These are phyloP conservation scores for Tolypocladium nubicola DNA, from an alignment of 2,329 filamentous ascomycete genomes.

Conservation along the genomic window DNA sequence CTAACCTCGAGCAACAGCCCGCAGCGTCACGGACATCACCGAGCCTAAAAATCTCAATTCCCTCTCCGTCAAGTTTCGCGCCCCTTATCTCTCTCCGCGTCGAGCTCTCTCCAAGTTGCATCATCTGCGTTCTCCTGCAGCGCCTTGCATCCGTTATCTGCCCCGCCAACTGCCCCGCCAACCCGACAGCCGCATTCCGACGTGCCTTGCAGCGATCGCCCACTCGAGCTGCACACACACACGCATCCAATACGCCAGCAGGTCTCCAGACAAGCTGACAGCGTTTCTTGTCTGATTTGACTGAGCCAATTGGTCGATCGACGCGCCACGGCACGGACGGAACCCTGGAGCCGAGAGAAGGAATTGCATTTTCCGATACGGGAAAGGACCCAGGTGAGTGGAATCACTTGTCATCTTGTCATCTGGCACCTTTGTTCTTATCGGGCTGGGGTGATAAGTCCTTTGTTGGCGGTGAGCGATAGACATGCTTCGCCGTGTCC, in stretches of 20 bases:
- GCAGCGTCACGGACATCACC: not conserved
- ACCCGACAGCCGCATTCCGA: slow-evolving; percentile 3
- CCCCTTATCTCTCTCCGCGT: not conserved
- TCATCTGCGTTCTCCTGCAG: not conserved
- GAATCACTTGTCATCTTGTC: not conserved
- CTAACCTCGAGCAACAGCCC: not conserved
- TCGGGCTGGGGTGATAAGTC: not conserved
- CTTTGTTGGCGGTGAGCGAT: not conserved
- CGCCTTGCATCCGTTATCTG: not conserved
- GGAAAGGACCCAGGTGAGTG: not conserved
- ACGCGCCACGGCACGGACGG: not conserved
- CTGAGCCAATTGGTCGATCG: not conserved
- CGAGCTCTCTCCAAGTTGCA: not conserved
- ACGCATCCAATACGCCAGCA: not conserved
- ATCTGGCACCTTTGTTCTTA: not conserved
- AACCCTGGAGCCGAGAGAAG: not conserved
- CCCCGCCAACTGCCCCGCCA: not conserved
- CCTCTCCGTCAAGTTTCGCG: not conserved
- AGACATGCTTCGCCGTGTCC: not conserved
- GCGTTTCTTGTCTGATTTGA: not conserved
- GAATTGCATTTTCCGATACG: not conserved
- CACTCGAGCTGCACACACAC: not conserved
- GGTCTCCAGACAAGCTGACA: not conserved
- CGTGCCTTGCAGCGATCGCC: slow-evolving; percentile 2
- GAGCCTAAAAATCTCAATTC: not conserved